Conservation (phyloP, 1,284 basidiomycete species). For the Ganoderma lucidum region DNA sequence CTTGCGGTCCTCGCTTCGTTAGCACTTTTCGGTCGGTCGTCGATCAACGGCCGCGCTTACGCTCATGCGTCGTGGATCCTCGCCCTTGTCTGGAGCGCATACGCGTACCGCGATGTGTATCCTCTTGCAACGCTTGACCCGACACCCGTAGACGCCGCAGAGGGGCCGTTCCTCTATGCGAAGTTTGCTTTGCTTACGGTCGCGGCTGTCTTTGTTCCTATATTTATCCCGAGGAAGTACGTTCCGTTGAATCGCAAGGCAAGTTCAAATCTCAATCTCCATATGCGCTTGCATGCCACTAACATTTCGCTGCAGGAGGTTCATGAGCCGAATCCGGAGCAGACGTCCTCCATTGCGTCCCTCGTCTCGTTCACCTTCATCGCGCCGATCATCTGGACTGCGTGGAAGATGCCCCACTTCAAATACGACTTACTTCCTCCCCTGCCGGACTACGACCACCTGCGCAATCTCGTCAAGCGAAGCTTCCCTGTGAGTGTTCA, state of each 20-base stretch:
- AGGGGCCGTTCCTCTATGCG: constrained; percentile 45
- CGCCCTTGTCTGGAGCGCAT: constrained; percentile 44
- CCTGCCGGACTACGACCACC: constrained; percentile 55
- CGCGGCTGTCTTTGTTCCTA: constrained; percentile 52
- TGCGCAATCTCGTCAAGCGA: constrained; percentile 48
- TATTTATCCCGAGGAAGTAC: constrained; percentile 53
- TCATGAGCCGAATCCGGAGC: constrained; percentile 42
- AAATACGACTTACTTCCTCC: constrained; percentile 49
- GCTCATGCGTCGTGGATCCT: constrained; percentile 24
- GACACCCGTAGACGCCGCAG: constrained; percentile 46
- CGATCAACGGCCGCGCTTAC: constrained; percentile 13
- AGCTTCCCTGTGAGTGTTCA: constrained; percentile 41
- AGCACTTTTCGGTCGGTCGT: constrained; percentile 3
- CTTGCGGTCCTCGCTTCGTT: constrained; percentile 12
- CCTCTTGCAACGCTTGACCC: constrained; percentile 54
- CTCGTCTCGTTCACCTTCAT: constrained; percentile 43
- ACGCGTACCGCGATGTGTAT: constrained; percentile 58
- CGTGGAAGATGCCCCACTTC: constrained; percentile 41
- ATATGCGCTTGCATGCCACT: neutral
- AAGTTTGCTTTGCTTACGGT: constrained; percentile 49
- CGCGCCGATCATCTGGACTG: constrained; percentile 42
- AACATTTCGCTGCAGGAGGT: constrained; percentile 33
- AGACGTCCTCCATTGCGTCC: constrained; percentile 45
- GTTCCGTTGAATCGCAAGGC: constrained; percentile 50
- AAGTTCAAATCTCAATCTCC: constrained; percentile 9